A percentile compares a stretch with the other conserved stretches of the same genome.
Evolutionary conservation across 306 rosid genomes (phyloP).

Genomic region (Clitoria ternatea): DNA sequence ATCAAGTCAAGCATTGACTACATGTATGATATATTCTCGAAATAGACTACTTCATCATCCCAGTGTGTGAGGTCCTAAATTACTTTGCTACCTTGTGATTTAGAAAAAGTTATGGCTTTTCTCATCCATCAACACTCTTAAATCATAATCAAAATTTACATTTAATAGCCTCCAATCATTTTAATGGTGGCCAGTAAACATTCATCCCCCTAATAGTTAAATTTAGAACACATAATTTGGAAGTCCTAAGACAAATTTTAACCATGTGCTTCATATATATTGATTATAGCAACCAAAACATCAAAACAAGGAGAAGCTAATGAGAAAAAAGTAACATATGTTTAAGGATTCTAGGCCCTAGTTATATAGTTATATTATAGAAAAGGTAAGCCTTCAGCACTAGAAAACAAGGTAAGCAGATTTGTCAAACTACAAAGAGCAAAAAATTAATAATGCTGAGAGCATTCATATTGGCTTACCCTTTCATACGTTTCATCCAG

Average conservation of each 20-base stretch:
- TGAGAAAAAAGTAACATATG: neutral
- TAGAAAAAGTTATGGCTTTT: neutral
- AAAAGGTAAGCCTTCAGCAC: neutral
- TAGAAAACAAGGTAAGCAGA: neutral
- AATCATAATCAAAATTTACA: neutral
- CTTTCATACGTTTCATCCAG: constrained; percentile 92
- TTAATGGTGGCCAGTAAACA: neutral
- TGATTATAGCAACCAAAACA: neutral
- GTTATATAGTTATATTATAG: constrained; percentile 9
- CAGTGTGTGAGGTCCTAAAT: neutral
- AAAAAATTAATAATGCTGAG: neutral
- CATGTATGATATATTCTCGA: neutral
- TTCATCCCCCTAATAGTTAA: neutral
- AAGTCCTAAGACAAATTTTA: neutral
- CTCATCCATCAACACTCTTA: neutral
- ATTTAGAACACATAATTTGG: neutral
- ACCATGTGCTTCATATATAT: neutral
- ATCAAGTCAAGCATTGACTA: neutral
- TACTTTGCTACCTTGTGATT: neutral
- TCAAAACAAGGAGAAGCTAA: neutral
- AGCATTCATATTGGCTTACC: constrained; percentile 48
- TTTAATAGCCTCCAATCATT: neutral
- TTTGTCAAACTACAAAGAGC: neutral
- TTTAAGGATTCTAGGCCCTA: neutral
- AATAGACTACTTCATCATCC: neutral